phyloP scores from a whole-genome alignment of 2,329 filamentous ascomycete species.

The Monascus ruber region DNA sequence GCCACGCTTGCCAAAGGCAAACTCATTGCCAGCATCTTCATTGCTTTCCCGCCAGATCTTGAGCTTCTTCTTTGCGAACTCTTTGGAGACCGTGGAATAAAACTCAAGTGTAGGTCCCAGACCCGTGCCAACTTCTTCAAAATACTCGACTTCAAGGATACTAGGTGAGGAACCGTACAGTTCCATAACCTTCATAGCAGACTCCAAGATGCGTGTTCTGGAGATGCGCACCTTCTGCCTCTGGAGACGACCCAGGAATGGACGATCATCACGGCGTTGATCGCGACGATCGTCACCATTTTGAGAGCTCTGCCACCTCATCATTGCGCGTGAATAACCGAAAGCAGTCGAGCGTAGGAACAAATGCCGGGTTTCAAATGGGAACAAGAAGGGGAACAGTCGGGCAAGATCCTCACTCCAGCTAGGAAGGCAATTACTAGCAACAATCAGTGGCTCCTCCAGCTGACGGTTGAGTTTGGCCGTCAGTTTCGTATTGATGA shows the following conservation, averaged over 20 bases:
- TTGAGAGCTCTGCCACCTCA: constrained; percentile 89
- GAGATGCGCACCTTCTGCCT: constrained; percentile 98
- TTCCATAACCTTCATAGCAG: constrained; percentile 97
- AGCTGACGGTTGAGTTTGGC: constrained; percentile 95
- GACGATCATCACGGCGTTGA: constrained; percentile 73
- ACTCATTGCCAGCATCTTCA: constrained; percentile 58
- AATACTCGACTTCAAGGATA: constrained; percentile 94
- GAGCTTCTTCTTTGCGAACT: constrained; percentile 94
- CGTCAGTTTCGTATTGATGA: constrained; percentile 96
- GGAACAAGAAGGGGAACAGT: constrained; percentile 91
- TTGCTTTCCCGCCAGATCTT: constrained; percentile 95
- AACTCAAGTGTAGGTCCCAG: constrained; percentile 93
- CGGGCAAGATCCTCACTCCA: constrained; percentile 95
- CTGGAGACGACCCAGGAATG: constrained; percentile 82
- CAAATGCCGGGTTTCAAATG: constrained; percentile 91
- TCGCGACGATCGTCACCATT: constrained; percentile 71
- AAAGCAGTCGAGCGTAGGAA: constrained; percentile 98
- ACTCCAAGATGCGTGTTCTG: constrained; percentile 86
- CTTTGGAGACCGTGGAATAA: constrained; percentile 92
- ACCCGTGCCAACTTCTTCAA: constrained; percentile 94
- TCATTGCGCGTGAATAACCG: constrained; percentile 94
- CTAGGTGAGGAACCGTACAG: constrained; percentile 94
- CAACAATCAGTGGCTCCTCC: constrained; percentile 92
- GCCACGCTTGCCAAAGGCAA: constrained; percentile 71
- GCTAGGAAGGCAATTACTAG: constrained; percentile 86